phyloP scores from a whole-genome alignment of 805 yeast species.

The Candida sithepensis region DNA sequence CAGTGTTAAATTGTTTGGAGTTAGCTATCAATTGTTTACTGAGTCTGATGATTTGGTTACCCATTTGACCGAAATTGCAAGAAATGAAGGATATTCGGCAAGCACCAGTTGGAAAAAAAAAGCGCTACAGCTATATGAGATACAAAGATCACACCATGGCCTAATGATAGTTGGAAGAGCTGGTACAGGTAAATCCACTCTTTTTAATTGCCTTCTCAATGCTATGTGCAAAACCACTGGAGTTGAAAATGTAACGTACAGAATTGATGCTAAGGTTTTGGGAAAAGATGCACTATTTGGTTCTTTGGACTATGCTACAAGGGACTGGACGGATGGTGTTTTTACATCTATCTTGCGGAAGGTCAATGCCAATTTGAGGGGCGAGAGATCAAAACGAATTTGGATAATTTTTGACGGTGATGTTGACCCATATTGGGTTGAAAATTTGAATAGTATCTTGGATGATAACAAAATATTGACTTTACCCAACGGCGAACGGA shows the following conservation, averaged over 20 bases:
- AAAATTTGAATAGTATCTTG: constrained; percentile 80
- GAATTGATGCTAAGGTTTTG: constrained; percentile 74
- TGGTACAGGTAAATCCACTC: constrained; percentile 68
- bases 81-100: constrained; percentile 28
- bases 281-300: constrained; percentile 70
- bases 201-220: constrained; percentile 46
- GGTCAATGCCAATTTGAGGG: constrained; percentile 51
- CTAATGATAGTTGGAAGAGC: constrained; percentile 75
- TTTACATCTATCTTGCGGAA: constrained; percentile 65
- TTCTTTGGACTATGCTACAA: constrained; percentile 61
- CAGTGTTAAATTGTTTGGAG: constrained; percentile 26
- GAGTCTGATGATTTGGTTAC: constrained; percentile 24
- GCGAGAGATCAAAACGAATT: constrained; percentile 50
- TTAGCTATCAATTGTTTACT: not conserved
- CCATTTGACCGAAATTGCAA: constrained; percentile 28
- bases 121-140: constrained; percentile 56
- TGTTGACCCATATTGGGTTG: constrained; percentile 92
- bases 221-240: constrained; percentile 35
- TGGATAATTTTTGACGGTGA: constrained; percentile 93
- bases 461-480: constrained; percentile 85
- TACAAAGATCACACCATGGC: constrained; percentile 68
- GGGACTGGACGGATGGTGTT: constrained; percentile 93
- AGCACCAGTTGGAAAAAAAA: constrained; percentile 49
- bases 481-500: constrained; percentile 84
- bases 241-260: constrained; percentile 36